Percentiles rank a stretch among this genome's conserved stretches.
Evolutionary conservation across 75 land plant species (phyloP).

Genomic region (Pinus albicaulis): DNA sequence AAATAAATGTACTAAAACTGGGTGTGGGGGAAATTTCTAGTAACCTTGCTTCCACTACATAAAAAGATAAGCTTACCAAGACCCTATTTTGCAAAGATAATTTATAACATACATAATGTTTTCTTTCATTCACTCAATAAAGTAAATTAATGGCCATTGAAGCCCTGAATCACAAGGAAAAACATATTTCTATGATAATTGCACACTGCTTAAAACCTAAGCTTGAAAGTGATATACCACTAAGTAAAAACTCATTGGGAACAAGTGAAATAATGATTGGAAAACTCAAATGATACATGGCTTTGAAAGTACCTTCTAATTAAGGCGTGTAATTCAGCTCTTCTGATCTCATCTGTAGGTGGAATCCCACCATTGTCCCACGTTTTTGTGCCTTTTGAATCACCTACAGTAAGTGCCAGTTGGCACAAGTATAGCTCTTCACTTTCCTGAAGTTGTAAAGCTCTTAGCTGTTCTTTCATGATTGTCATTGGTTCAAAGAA

Average conservation of each 20-base stretch:
- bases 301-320: constrained; percentile 48
- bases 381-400: constrained; percentile 46
- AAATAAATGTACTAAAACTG: no score
- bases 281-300: neutral
- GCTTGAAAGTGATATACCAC: no score
- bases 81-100: neutral
- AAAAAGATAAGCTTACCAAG: no score
- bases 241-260: neutral
- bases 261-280: neutral
- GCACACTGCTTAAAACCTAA: neutral
- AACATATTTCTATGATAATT: neutral
- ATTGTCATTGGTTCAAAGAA: constrained; percentile 69
- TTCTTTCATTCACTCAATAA: neutral
- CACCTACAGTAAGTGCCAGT: constrained; percentile 42
- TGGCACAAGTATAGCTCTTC: constrained; percentile 69
- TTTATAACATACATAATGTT: neutral
- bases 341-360: constrained; percentile 65
- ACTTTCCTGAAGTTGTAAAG: constrained; percentile 42
- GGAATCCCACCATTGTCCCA: constrained; percentile 73
- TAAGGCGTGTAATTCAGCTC: constrained; percentile 83
- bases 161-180: neutral
- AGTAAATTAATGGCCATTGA: neutral
- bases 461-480: constrained; percentile 83
- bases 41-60: no score
- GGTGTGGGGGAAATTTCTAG: no score